A percentile compares a stretch with the other conserved stretches of the same genome.
phyloP scores from a whole-genome alignment of 129 eudicot genomes.

The Kitagawia praeruptora region DNA sequence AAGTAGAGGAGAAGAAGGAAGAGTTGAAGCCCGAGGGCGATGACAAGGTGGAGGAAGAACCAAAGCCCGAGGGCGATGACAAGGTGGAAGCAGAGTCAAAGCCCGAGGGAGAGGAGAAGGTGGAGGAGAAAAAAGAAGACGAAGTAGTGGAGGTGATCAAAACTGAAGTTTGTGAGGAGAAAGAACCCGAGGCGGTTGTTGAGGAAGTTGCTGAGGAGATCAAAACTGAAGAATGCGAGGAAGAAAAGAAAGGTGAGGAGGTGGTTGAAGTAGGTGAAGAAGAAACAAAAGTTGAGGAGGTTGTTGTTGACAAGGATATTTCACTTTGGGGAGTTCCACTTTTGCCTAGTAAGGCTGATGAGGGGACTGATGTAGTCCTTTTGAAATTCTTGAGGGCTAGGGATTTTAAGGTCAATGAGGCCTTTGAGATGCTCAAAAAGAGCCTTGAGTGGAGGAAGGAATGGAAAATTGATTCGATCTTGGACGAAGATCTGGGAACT shows the following conservation, averaged over 20 bases:
- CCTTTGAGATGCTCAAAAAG: slow-evolving; percentile 51
- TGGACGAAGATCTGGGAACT: slow-evolving; percentile 40
- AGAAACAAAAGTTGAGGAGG: not conserved
- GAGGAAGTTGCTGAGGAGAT: slow-evolving; percentile 7
- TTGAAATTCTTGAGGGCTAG: slow-evolving; percentile 62
- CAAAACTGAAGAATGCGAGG: not conserved
- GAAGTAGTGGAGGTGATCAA: not conserved
- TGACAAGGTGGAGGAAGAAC: slow-evolving; percentile 1
- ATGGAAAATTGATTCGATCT: slow-evolving; percentile 33
- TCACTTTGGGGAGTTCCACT: slow-evolving; percentile 74
- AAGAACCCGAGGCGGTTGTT: slow-evolving; percentile 13
- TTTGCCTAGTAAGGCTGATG: slow-evolving; percentile 33
- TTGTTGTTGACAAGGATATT: slow-evolving; percentile 27
- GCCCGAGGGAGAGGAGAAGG: not conserved
- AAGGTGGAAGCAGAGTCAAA: not conserved
- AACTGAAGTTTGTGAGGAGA: slow-evolving; percentile 14
- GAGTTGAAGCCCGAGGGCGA: slow-evolving; percentile 1
- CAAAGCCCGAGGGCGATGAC: not conserved
- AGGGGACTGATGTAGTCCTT: slow-evolving; percentile 43
- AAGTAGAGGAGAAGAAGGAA: slow-evolving; percentile 14
- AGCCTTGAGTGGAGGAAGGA: slow-evolving; percentile 65
- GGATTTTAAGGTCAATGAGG: slow-evolving; percentile 57
- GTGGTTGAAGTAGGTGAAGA: slow-evolving; percentile 2
- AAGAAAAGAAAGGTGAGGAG: not conserved
- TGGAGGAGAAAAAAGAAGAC: not conserved